Percentiles rank a stretch among this genome's conserved stretches.
These are phyloP conservation scores for Emydomyces testavorans DNA, from an alignment of 2,329 filamentous ascomycete genomes.

Conservation along the genomic window DNA sequence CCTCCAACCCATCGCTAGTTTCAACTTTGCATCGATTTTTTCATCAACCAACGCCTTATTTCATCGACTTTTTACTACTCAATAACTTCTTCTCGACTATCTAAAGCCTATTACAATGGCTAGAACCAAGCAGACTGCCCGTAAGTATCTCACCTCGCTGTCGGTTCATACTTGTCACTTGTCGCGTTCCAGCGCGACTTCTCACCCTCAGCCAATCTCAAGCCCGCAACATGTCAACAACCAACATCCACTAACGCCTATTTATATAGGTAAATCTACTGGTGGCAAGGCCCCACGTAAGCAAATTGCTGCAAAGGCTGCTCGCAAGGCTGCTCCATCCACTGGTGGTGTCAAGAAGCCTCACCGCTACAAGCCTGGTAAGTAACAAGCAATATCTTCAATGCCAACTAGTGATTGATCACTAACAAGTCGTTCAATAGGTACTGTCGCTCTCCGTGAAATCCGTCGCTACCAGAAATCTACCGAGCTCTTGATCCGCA, in stretches of 20 bases:
- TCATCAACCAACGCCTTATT: constrained; percentile 18
- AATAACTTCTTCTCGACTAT: constrained; percentile 24
- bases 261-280: constrained; percentile 56
- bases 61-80: constrained; percentile 26
- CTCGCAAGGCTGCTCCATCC: constrained; percentile 93
- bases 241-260: constrained; percentile 24
- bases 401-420: constrained; percentile 4
- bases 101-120: constrained; percentile 32
- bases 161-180: constrained; percentile 15
- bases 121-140: constrained; percentile 44
- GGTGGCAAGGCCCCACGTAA: constrained; percentile 69
- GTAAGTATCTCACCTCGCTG: constrained; percentile 31
- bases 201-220: constrained; percentile 14
- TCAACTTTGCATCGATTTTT: constrained; percentile 14
- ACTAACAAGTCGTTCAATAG: constrained; percentile 30
- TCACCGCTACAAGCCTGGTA: constrained; percentile 75
- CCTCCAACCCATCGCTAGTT: constrained; percentile 17
- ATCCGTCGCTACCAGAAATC: constrained; percentile 98
- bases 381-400: constrained; percentile 16
- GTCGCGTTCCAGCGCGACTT: constrained; percentile 16
- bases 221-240: constrained; percentile 20
- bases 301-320: constrained; percentile 98
- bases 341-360: constrained; percentile 97
- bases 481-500: constrained; percentile 90
- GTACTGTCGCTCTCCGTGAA: constrained; percentile 94